A percentile compares a stretch with the other conserved stretches of the same genome.
Conservation (phyloP, 257 asterid genomes). For the Ballota nigra region DNA sequence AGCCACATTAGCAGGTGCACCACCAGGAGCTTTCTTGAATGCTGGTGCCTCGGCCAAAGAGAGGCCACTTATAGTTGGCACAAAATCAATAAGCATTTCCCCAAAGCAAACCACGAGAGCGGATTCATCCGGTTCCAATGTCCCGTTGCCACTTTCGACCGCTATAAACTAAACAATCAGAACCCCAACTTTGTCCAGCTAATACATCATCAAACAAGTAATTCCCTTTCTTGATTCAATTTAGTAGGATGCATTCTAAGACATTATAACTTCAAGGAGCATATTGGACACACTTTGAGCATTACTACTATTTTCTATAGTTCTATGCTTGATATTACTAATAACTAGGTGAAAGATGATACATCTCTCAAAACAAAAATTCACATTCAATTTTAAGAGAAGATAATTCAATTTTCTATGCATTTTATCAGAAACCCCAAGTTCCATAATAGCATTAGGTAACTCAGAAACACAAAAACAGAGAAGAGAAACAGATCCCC, state of each 20-base stretch:
- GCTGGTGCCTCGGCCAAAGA: conserved; percentile 94
- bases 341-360: neutral
- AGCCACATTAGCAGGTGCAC: conserved; percentile 99
- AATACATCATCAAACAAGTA: neutral
- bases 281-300: neutral
- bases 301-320: neutral
- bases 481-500: neutral
- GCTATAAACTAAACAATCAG: conserved; percentile 23
- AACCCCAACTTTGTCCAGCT: neutral
- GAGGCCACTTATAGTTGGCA: conserved; percentile 85
- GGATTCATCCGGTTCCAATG: conserved; percentile 55
- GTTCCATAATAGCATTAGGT: neutral
- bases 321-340: neutral
- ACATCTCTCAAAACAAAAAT: neutral
- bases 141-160: conserved; percentile 40
- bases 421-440: neutral
- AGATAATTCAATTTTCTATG: neutral
- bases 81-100: conserved; percentile 97
- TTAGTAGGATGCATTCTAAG: neutral
- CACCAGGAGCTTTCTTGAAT: conserved; percentile 96
- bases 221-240: conserved; percentile 9
- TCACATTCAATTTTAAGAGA: neutral
- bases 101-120: conserved; percentile 93
- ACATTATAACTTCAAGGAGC: neutral
- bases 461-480: neutral